Evolutionary conservation across 352 stramenopile species (phyloP).

Genomic region (Phytophthora sp.): DNA sequence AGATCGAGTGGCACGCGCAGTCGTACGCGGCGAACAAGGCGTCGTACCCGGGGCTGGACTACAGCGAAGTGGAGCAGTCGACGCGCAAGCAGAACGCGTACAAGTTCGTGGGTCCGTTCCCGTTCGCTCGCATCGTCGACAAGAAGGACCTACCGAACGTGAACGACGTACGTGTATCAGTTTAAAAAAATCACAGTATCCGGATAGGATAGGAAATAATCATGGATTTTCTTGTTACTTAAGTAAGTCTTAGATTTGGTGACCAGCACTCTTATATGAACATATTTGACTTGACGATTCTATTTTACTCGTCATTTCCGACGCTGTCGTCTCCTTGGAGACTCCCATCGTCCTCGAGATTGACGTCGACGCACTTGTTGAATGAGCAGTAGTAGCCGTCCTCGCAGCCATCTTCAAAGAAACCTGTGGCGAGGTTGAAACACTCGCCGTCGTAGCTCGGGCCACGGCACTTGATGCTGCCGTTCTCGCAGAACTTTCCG

Average conservation of each 20-base stretch:
- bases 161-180: too few relatives aligned
- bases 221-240: too few relatives aligned
- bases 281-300: too few relatives aligned
- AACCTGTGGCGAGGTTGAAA: conserved; percentile 38
- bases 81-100: conserved; percentile 74
- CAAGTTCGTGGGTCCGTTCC: conserved; percentile 69
- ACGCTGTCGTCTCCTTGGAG: neutral
- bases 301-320: neutral
- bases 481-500: conserved; percentile 35
- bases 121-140: conserved; percentile 65
- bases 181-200: too few relatives aligned
- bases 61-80: conserved; percentile 61
- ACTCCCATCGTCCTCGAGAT: conserved; percentile 19
- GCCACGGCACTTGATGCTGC: conserved; percentile 18
- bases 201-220: too few relatives aligned
- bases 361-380: conserved; percentile 35
- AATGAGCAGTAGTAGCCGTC: conserved; percentile 34
- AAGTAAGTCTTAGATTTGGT: too few relatives aligned
- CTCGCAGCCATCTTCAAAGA: conserved; percentile 32
- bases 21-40: conserved; percentile 65
- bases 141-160: conserved; percentile 41
- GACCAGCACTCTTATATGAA: too few relatives aligned
- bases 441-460: conserved; percentile 39
- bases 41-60: conserved; percentile 60
- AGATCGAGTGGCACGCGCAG: conserved; percentile 70